Percentiles rank a stretch among this genome's conserved stretches.
Conservation (phyloP, 495 filamentous ascomycete genomes). For the Aspergillus homomorphus region DNA sequence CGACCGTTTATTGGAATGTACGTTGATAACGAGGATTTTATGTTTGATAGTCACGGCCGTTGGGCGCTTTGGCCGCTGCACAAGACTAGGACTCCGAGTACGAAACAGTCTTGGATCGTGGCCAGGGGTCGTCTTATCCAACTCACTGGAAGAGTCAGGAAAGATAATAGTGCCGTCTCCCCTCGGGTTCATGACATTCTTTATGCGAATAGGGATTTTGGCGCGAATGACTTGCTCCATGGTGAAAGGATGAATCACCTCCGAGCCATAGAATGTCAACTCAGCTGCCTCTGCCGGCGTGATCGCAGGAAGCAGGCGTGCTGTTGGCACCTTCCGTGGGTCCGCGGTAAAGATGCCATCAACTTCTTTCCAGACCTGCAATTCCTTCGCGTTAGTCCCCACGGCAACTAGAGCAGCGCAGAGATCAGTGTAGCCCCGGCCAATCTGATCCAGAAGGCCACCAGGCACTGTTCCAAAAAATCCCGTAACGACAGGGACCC, state of each 20-base stretch:
- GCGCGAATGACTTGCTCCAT: conserved; percentile 98
- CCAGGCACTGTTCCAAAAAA: conserved; percentile 88
- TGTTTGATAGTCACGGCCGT: conserved; percentile 97
- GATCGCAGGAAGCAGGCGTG: conserved; percentile 69
- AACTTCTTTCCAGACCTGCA: conserved; percentile 93
- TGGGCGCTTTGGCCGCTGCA: conserved; percentile 61
- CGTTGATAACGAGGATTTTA: conserved; percentile 87
- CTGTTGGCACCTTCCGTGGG: conserved; percentile 82
- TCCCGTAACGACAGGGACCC: conserved; percentile 75
- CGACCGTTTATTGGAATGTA: conserved; percentile 88
- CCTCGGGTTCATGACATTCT: conserved; percentile 94
- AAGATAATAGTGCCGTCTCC: conserved; percentile 86
- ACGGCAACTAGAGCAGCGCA: conserved; percentile 82
- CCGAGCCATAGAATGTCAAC: conserved; percentile 88
- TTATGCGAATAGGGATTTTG: conserved; percentile 90
- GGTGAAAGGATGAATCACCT: conserved; percentile 96
- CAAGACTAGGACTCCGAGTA: conserved; percentile 45
- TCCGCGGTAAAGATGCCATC: conserved; percentile 90
- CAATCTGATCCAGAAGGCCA: conserved; percentile 72
- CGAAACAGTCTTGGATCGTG: conserved; percentile 48
- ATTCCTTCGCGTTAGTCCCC: conserved; percentile 69
- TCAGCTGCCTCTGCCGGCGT: conserved; percentile 87
- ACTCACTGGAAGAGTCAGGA: conserved; percentile 44
- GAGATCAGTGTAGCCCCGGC: conserved; percentile 86
- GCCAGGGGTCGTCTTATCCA: conserved; percentile 44